phyloP scores from a whole-genome alignment of 306 rosid genomes.

The Pyrus bretschneideri region DNA sequence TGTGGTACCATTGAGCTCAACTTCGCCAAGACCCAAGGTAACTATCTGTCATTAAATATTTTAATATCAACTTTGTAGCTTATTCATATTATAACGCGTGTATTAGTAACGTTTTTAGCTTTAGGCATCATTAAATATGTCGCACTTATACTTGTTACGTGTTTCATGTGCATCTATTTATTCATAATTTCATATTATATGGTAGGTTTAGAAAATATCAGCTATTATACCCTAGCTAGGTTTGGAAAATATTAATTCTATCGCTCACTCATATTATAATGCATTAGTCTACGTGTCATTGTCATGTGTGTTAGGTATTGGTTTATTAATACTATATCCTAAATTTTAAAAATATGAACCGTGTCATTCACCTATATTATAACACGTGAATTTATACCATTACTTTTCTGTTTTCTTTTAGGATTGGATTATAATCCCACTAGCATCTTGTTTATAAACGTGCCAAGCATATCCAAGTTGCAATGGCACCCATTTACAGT shows the following conservation, averaged over 20 bases:
- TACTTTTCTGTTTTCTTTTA: slow-evolving; percentile 14
- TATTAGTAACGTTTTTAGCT: too few species aligned
- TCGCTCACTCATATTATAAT: too few species aligned
- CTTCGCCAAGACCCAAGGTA: slow-evolving; percentile 55
- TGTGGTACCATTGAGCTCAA: slow-evolving; percentile 43
- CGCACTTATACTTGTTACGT: not conserved
- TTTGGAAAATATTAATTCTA: not conserved
- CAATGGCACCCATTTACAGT: slow-evolving; percentile 89
- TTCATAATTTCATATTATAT: too few species aligned
- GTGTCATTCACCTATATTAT: not conserved
- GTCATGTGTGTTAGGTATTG: not conserved
- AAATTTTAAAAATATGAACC: too few species aligned
- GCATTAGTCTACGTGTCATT: too few species aligned
- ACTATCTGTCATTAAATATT: not conserved
- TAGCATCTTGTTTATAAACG: slow-evolving; percentile 56
- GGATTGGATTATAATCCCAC: slow-evolving; percentile 55
- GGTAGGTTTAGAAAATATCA: not conserved
- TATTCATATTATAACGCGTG: too few species aligned
- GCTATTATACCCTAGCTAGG: not conserved
- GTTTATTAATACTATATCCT: not conserved
- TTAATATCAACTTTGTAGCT: not conserved
- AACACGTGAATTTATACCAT: not conserved
- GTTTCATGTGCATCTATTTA: too few species aligned
- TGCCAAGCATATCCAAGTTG: slow-evolving; percentile 58
- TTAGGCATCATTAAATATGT: too few species aligned